These are phyloP conservation scores for Vanilla planifolia DNA, from an alignment of 106 monocot genomes.

Conservation along the genomic window DNA sequence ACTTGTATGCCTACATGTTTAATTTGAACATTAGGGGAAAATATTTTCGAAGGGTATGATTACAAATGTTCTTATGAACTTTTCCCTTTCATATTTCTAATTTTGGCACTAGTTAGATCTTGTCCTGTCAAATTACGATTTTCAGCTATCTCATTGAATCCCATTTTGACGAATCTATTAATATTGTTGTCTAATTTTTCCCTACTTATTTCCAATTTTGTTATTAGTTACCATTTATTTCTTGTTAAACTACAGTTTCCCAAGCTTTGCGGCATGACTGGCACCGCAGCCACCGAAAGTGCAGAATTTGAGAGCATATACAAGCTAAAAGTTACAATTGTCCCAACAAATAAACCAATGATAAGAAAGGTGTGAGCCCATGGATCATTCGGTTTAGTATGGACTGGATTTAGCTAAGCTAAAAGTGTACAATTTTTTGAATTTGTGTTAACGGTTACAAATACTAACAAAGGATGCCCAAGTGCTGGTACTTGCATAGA, in stretches of 20 bases:
- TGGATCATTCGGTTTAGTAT: background rate
- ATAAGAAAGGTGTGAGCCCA: slow-evolving; percentile 73
- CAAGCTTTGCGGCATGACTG: slow-evolving; percentile 99
- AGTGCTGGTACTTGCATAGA: too few relatives aligned
- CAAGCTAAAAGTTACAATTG: slow-evolving; percentile 87
- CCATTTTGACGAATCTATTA: too few relatives aligned
- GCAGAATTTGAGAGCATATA: slow-evolving; percentile 99
- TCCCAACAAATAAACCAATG: slow-evolving; percentile 96
- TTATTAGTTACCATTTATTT: background rate
- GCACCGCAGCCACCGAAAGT: slow-evolving; percentile 93
- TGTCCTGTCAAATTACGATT: too few relatives aligned
- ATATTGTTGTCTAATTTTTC: background rate
- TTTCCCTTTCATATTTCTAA: background rate
- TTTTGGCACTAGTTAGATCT: too few relatives aligned
- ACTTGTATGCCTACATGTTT: slow-evolving; percentile 3
- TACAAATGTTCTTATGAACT: background rate
- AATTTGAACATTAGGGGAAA: background rate
- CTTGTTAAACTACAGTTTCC: slow-evolving; percentile 61
- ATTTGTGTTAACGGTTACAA: too few relatives aligned
- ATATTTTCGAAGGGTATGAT: background rate
- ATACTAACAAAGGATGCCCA: too few relatives aligned
- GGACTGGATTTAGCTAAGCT: background rate
- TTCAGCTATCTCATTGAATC: too few relatives aligned
- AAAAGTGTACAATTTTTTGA: too few relatives aligned
- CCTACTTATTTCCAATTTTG: background rate